Conservation (phyloP, 176 grass and related monocot species). For the Cenchrus americanus region DNA sequence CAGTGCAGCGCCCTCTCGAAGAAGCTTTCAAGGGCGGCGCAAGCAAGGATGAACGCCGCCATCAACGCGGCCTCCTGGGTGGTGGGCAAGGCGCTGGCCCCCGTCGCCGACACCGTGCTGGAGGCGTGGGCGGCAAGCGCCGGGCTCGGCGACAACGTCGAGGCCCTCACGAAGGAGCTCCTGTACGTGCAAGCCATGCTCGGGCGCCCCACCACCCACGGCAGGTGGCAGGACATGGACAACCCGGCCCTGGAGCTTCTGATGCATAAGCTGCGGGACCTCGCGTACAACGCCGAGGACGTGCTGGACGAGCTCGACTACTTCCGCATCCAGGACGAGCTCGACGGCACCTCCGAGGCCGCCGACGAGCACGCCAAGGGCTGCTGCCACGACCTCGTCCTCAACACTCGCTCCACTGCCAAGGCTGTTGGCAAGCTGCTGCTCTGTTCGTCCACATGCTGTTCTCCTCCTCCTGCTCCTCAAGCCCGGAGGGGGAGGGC, state of each 20-base stretch:
- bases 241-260: background rate
- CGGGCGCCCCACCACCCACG: accelerated
- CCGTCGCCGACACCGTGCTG: background rate
- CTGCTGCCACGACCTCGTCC: background rate
- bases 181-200: background rate
- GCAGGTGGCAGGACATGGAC: background rate
- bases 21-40: too few relatives aligned
- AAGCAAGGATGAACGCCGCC: too few relatives aligned
- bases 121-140: background rate
- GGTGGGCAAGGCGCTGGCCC: background rate
- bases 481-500: too few relatives aligned
- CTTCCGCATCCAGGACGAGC: constrained; percentile 40
- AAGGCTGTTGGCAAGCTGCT: background rate
- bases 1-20: too few relatives aligned
- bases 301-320: constrained; percentile 31
- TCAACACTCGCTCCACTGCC: background rate
- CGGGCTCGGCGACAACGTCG: background rate
- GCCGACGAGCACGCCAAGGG: background rate
- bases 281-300: background rate
- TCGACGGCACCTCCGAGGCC: background rate
- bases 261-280: background rate
- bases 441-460: background rate
- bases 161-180: background rate
- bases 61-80: background rate
- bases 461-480: background rate